A percentile compares a stretch with the other conserved stretches of the same genome.
Conservation (phyloP, 305 asterid genomes). For the Fraxinus albicans region DNA sequence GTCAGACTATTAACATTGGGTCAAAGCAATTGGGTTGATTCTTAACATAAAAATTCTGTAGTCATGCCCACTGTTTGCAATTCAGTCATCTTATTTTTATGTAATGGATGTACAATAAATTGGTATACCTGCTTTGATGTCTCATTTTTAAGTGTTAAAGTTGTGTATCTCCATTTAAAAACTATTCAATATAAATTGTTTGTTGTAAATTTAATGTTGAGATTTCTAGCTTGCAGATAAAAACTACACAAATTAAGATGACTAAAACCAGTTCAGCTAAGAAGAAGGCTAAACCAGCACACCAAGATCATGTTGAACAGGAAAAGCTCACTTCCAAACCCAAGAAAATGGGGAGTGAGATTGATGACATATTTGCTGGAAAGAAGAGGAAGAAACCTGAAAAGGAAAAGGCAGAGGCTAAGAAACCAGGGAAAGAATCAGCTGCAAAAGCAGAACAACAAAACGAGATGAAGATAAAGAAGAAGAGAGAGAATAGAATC, state of each 20-base stretch:
- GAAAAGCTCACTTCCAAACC: slow-evolving; percentile 24
- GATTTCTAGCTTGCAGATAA: background rate
- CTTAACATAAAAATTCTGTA: background rate
- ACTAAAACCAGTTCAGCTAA: background rate
- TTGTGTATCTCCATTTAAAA: background rate
- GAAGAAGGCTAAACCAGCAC: background rate
- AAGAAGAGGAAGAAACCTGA: slow-evolving; percentile 49
- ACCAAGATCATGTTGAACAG: background rate
- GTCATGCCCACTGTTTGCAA: background rate
- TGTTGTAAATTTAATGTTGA: background rate
- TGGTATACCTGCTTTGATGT: background rate
- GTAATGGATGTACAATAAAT: background rate
- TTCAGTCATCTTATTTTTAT: background rate
- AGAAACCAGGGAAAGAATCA: slow-evolving; percentile 23
- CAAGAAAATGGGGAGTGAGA: slow-evolving; percentile 48
- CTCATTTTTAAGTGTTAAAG: background rate
- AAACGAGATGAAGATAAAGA: slow-evolving; percentile 24
- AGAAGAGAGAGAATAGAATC: slow-evolving; percentile 24
- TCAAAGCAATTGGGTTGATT: background rate
- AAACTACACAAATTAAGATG: background rate
- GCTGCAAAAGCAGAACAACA: slow-evolving; percentile 22
- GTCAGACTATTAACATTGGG: background rate
- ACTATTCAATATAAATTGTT: background rate
- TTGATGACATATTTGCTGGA: slow-evolving; percentile 63
- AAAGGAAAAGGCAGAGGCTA: slow-evolving; percentile 13